phyloP scores from a whole-genome alignment of 306 rosid genomes.

The Lotus japonicus region DNA sequence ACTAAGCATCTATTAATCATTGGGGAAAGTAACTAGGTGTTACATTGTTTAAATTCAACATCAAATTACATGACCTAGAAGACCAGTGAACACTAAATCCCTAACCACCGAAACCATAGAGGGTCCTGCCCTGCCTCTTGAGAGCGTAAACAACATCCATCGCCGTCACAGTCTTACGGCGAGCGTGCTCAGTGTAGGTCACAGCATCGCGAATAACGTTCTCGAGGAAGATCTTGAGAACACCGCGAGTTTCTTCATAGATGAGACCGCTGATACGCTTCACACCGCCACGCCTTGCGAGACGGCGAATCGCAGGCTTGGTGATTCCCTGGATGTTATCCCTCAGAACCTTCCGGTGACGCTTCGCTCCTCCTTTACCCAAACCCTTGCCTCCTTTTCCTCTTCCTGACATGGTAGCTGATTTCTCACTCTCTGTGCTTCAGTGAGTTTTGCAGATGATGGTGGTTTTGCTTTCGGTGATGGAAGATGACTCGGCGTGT shows the following conservation, averaged over 20 bases:
- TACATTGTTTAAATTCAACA: neutral
- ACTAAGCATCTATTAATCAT: neutral
- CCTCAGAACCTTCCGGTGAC: conserved; percentile 44
- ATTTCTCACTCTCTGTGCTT: too few relatives aligned
- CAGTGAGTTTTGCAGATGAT: neutral
- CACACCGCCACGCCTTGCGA: conserved; percentile 45
- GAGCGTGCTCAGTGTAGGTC: conserved; percentile 49
- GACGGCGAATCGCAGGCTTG: conserved; percentile 44
- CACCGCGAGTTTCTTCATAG: conserved; percentile 42
- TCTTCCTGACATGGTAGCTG: conserved; percentile 37
- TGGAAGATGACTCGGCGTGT: too few relatives aligned
- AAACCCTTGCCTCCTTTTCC: conserved; percentile 46
- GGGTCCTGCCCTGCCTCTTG: conserved; percentile 52
- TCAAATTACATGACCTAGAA: neutral
- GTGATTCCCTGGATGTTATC: conserved; percentile 48
- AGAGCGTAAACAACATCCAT: conserved; percentile 48
- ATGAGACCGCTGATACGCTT: conserved; percentile 50
- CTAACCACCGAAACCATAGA: conserved; percentile 41
- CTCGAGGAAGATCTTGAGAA: conserved; percentile 40
- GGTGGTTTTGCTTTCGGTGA: neutral
- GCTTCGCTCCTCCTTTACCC: conserved; percentile 46
- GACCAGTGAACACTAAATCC: neutral
- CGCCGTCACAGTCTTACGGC: conserved; percentile 42
- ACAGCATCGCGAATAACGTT: conserved; percentile 42
- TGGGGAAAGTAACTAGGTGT: neutral